Conservation (phyloP, 2,329 filamentous ascomycete genomes). For the Leptodontidium sp. region DNA sequence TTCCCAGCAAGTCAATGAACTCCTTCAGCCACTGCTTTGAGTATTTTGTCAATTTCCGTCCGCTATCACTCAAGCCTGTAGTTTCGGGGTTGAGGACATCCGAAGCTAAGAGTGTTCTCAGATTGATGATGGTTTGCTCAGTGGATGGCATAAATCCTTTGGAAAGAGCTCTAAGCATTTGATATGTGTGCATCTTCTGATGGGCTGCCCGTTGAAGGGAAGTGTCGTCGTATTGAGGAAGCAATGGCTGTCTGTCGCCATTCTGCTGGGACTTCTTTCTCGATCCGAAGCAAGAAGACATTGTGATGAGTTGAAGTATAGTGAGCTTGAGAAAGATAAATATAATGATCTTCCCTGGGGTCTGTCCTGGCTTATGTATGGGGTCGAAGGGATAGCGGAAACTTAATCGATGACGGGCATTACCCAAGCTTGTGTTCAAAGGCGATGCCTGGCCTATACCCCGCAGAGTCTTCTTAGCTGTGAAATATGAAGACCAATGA, state of each 20-base stretch:
- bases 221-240: slow-evolving; percentile 87
- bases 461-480: slow-evolving; percentile 8
- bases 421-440: slow-evolving; percentile 9
- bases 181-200: slow-evolving; percentile 91
- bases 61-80: slow-evolving; percentile 78
- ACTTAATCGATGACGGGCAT: slow-evolving; percentile 36
- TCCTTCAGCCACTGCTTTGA: slow-evolving; percentile 77
- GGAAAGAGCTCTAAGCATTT: slow-evolving; percentile 84
- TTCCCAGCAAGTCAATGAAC: slow-evolving; percentile 80
- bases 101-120: slow-evolving; percentile 80
- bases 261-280: slow-evolving; percentile 41
- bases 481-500: slow-evolving; percentile 6
- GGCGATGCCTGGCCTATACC: not conserved
- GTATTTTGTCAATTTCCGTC: slow-evolving; percentile 75
- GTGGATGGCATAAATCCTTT: slow-evolving; percentile 94
- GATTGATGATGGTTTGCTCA: slow-evolving; percentile 80
- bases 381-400: slow-evolving; percentile 10
- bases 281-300: slow-evolving; percentile 47
- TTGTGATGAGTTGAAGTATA: slow-evolving; percentile 29
- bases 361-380: slow-evolving; percentile 21
- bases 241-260: slow-evolving; percentile 66
- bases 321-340: not conserved
- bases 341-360: slow-evolving; percentile 9
- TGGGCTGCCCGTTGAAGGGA: slow-evolving; percentile 78
- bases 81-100: slow-evolving; percentile 81